phyloP scores from a whole-genome alignment of 805 yeast species.

The Candida argentea region DNA sequence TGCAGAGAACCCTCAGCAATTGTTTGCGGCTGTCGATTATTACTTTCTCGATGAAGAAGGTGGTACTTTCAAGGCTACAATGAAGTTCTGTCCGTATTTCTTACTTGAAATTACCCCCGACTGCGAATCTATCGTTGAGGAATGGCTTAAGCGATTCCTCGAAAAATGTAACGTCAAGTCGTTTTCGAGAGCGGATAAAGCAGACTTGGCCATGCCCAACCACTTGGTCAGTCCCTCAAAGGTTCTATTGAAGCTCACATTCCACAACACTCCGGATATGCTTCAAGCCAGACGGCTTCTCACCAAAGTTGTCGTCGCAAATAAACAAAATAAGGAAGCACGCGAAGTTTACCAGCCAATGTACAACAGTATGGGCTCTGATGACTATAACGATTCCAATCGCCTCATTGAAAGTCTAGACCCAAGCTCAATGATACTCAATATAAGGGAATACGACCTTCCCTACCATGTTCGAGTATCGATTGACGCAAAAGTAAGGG shows the following conservation, averaged over 20 bases:
- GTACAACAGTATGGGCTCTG: conserved; percentile 7
- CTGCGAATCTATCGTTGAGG: conserved; percentile 72
- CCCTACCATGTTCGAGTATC: conserved; percentile 95
- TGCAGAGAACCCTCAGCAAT: conserved; percentile 43
- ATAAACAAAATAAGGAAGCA: conserved; percentile 50
- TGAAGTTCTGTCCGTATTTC: conserved; percentile 82
- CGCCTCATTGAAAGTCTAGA: conserved; percentile 22
- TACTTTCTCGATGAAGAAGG: conserved; percentile 96
- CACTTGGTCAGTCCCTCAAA: conserved; percentile 73
- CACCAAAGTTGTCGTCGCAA: conserved; percentile 60
- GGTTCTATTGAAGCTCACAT: conserved; percentile 54
- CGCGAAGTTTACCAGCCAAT: conserved; percentile 59
- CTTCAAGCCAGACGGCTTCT: conserved; percentile 62
- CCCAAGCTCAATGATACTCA: conserved; percentile 60
- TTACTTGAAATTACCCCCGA: conserved; percentile 55
- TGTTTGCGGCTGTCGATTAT: conserved; percentile 83
- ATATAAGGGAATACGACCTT: conserved; percentile 88
- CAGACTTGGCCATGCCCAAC: conserved; percentile 74
- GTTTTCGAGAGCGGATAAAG: conserved; percentile 50
- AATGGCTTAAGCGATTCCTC: conserved; percentile 56
- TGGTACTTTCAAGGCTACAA: conserved; percentile 82
- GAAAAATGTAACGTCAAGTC: conserved; percentile 51
- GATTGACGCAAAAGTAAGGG: conserved; percentile 79
- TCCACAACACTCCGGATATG: conserved; percentile 67
- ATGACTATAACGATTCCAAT: not conserved